Evolutionary conservation across 2,329 filamentous ascomycete genomes (phyloP).

Genomic region (Phoma sp.): DNA sequence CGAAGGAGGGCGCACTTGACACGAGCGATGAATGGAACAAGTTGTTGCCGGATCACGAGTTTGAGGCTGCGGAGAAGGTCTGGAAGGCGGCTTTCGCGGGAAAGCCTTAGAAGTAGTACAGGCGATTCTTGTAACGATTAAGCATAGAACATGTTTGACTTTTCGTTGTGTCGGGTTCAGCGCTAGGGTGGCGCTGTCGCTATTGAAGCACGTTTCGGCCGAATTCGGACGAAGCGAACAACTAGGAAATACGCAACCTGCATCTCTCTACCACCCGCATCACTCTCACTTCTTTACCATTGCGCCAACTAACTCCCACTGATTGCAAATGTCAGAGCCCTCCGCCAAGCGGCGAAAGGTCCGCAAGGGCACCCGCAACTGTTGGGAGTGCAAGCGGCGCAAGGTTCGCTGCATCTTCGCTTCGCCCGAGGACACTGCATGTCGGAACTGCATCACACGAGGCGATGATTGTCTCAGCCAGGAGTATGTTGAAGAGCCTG

Average conservation of each 20-base stretch:
- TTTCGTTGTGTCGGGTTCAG: no score
- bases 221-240: no score
- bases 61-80: background rate
- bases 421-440: slow-evolving; percentile 10
- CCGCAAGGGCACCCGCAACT: slow-evolving; percentile 49
- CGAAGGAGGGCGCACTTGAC: background rate
- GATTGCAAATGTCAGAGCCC: background rate
- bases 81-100: background rate
- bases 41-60: background rate
- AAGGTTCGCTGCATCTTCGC: slow-evolving; percentile 34
- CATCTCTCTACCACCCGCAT: background rate
- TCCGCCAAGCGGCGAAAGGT: slow-evolving; percentile 35
- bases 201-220: no score
- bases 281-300: background rate
- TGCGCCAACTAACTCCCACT: background rate
- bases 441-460: slow-evolving; percentile 24
- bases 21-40: background rate
- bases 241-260: background rate
- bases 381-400: slow-evolving; percentile 47
- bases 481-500: slow-evolving; percentile 14
- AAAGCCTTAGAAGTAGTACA: background rate
- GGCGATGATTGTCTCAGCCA: slow-evolving; percentile 31
- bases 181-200: no score
- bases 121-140: background rate
- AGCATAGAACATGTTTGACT: no score